Evolutionary conservation across 2,329 filamentous ascomycete species (phyloP).

Genomic region (Alternaria hordeiaustralica): DNA sequence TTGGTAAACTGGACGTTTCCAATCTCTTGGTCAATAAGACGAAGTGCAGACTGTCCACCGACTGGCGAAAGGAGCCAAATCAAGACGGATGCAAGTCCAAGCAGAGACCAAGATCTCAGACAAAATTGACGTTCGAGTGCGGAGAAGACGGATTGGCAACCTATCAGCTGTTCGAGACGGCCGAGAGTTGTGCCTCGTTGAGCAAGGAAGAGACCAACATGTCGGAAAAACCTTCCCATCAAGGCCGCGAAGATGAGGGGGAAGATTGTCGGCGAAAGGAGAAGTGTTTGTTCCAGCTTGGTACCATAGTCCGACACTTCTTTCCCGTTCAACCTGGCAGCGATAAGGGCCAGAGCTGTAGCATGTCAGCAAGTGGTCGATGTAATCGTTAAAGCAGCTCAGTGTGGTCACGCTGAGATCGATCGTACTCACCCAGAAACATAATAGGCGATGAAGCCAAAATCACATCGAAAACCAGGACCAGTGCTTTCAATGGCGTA

Average conservation of each 20-base stretch:
- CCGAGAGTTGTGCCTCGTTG: conserved; percentile 41
- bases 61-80: conserved; percentile 40
- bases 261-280: conserved; percentile 38
- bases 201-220: conserved; percentile 33
- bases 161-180: conserved; percentile 32
- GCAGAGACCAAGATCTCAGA: conserved; percentile 29
- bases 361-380: conserved; percentile 3
- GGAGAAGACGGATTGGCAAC: conserved; percentile 39
- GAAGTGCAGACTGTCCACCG: conserved; percentile 40
- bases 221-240: conserved; percentile 38
- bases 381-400: neutral
- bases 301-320: conserved; percentile 20
- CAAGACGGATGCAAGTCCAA: conserved; percentile 32
- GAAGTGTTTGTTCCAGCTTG: conserved; percentile 6
- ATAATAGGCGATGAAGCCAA: conserved; percentile 34
- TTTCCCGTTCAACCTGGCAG: conserved; percentile 29
- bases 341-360: conserved; percentile 32
- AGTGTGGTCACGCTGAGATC: neutral
- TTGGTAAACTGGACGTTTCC: conserved; percentile 14
- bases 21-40: conserved; percentile 26
- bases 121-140: conserved; percentile 39
- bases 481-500: conserved; percentile 25
- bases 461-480: conserved; percentile 31
- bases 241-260: conserved; percentile 39
- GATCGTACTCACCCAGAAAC: conserved; percentile 29